Base-by-base conservation (phyloP, 805 yeast species). In the Yamadazyma takamatsuzukensis region DNA sequence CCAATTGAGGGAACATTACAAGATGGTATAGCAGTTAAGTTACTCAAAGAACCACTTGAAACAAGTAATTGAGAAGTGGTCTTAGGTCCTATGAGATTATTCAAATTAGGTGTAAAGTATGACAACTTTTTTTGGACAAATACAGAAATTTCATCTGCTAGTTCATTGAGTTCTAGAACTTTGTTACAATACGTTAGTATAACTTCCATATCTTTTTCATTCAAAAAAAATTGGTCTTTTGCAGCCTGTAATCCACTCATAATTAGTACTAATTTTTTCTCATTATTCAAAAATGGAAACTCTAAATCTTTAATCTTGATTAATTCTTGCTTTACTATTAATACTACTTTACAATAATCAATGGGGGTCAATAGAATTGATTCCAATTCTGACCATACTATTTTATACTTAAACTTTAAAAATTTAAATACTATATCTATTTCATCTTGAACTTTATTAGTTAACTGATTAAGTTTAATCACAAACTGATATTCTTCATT, bases 1-100 rank as follows among this genome's bases (percentile, higher is more conserved):
- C 96, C 96, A 29, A 86, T 60, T 0, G 94, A 76, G 0, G 95
- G 78, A 15, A 90, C 48, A 50, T 90, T 90, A 47, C 97, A 85
- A 3, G 95, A 70, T 0, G 96, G 96, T 0, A 84, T 75, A 18
- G 56, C 60, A 2, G 87, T 76, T 7, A 90, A 59, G 5, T 75
- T 79, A 9, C 60, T 61, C 4, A 90, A 54, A 0, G 95, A 87
- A 2, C 95, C 94, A 1, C 75, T 62, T 12, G 72, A 65, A 1
- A 85, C 72, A 15, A 90, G 59, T 12, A 93, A 56, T 45, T 83
- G 85, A 0, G 95, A 81, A 0, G 95, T 76, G 0, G 83, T 72
- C 5, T 72, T 61, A 0, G 94, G 64, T 0, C 95, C 94, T 2
- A 90, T 66, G 6, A 93, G 61, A 0, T 76, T 76, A 3, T 85